Conservation (phyloP, 805 yeast species). For the Isabelozyma gotoi region DNA sequence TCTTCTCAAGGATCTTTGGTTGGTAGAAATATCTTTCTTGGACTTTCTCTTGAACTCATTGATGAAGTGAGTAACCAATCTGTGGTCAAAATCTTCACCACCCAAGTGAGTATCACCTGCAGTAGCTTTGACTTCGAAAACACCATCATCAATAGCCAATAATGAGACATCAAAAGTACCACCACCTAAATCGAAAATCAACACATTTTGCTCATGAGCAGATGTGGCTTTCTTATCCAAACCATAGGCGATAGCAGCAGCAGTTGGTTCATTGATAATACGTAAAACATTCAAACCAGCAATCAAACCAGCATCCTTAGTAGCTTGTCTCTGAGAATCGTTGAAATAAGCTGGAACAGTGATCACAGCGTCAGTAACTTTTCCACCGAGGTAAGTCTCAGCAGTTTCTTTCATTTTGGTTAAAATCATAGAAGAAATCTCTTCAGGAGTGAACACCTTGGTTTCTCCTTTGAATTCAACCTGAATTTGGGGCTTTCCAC, state of each 20-base stretch:
- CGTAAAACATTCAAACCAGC: constrained; percentile 47
- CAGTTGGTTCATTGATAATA: constrained; percentile 46
- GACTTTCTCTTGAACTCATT: constrained; percentile 96
- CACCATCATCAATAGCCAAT: constrained; percentile 85
- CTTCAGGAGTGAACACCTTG: constrained; percentile 92
- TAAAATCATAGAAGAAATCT: constrained; percentile 89
- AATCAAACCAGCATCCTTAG: constrained; percentile 44
- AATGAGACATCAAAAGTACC: constrained; percentile 95
- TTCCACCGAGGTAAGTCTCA: constrained; percentile 82
- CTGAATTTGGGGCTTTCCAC: constrained; percentile 83
- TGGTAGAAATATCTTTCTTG: constrained; percentile 75
- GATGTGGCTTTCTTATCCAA: constrained; percentile 23
- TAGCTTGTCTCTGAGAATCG: constrained; percentile 46
- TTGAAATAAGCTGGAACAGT: constrained; percentile 46
- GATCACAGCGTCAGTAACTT: constrained; percentile 58
- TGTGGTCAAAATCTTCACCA: constrained; percentile 94
- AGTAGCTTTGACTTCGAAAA: constrained; percentile 88
- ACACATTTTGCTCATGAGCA: constrained; percentile 81
- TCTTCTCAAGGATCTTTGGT: constrained; percentile 86
- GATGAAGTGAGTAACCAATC: constrained; percentile 83
- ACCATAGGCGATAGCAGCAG: constrained; percentile 47
- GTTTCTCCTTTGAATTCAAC: constrained; percentile 88
- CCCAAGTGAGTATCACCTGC: constrained; percentile 97
- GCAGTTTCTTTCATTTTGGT: constrained; percentile 92
- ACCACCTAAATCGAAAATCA: constrained; percentile 95